A percentile compares a stretch with the other conserved stretches of the same genome.
Conservation (phyloP, 805 yeast species). For the Torulaspora quercuum region DNA sequence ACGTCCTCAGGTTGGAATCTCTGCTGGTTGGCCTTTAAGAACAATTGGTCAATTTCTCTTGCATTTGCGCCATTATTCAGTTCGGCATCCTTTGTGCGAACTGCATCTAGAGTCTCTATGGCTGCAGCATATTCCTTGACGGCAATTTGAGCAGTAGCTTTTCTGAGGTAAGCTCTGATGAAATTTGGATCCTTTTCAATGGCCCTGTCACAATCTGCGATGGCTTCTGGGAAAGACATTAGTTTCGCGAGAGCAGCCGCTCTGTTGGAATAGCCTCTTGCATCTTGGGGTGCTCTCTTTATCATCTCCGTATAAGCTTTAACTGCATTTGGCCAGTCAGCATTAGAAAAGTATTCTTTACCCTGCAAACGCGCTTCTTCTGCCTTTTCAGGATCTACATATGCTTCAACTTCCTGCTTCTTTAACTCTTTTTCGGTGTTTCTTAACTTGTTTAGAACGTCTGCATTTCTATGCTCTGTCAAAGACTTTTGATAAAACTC, state of each 20-base stretch:
- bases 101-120: slow-evolving; percentile 74
- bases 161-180: slow-evolving; percentile 92
- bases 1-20: slow-evolving; percentile 81
- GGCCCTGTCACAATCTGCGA: slow-evolving; percentile 86
- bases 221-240: slow-evolving; percentile 96
- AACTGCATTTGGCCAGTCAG: slow-evolving; percentile 96
- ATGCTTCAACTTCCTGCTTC: slow-evolving; percentile 68
- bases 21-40: slow-evolving; percentile 69
- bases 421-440: slow-evolving; percentile 82
- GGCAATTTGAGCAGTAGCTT: slow-evolving; percentile 90
- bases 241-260: slow-evolving; percentile 95
- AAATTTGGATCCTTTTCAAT: slow-evolving; percentile 83
- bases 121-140: slow-evolving; percentile 82
- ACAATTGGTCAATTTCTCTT: slow-evolving; percentile 78
- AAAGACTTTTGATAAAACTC: slow-evolving; percentile 82
- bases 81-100: slow-evolving; percentile 70
- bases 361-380: slow-evolving; percentile 94
- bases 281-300: slow-evolving; percentile 94
- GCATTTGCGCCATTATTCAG: slow-evolving; percentile 56
- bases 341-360: slow-evolving; percentile 80
- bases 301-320: slow-evolving; percentile 93
- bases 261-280: slow-evolving; percentile 95
- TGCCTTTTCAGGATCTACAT: slow-evolving; percentile 86
- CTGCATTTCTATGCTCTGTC: slow-evolving; percentile 97
- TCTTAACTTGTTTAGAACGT: slow-evolving; percentile 82